Evolutionary conservation across 805 yeast genomes (phyloP).

Genomic region (Myxozyma sirexii): DNA sequence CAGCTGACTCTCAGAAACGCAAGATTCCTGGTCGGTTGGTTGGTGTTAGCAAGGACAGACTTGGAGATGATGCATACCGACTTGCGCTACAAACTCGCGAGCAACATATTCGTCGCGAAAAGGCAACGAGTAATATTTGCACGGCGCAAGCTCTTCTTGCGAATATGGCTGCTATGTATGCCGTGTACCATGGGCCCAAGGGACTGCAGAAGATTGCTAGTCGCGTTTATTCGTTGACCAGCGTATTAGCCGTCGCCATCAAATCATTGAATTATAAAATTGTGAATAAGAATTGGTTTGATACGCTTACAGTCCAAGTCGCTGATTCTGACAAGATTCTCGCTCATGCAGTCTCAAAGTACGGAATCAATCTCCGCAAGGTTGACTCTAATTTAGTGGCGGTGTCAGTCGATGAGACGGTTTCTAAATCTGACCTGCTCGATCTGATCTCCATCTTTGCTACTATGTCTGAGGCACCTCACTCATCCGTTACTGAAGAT

Average conservation of each 20-base stretch:
- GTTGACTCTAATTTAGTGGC: constrained; percentile 65
- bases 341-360: constrained; percentile 56
- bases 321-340: constrained; percentile 63
- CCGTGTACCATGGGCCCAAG: constrained; percentile 92
- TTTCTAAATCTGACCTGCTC: constrained; percentile 60
- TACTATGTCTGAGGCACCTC: background rate
- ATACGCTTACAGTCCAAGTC: constrained; percentile 67
- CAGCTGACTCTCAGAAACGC: constrained; percentile 74
- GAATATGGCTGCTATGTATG: constrained; percentile 93
- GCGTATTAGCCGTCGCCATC: constrained; percentile 67
- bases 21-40: constrained; percentile 96
- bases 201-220: constrained; percentile 79
- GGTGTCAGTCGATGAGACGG: constrained; percentile 90
- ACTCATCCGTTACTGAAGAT: constrained; percentile 13
- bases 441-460: constrained; percentile 65
- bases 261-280: constrained; percentile 52
- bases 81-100: constrained; percentile 97
- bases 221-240: constrained; percentile 73
- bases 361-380: constrained; percentile 76
- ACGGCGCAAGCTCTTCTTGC: constrained; percentile 97
- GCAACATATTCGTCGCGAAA: constrained; percentile 96
- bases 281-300: constrained; percentile 72
- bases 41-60: constrained; percentile 88
- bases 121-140: constrained; percentile 96
- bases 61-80: constrained; percentile 86